Base-by-base conservation (phyloP, 805 yeast species). In the Starmerella davenportii region DNA sequence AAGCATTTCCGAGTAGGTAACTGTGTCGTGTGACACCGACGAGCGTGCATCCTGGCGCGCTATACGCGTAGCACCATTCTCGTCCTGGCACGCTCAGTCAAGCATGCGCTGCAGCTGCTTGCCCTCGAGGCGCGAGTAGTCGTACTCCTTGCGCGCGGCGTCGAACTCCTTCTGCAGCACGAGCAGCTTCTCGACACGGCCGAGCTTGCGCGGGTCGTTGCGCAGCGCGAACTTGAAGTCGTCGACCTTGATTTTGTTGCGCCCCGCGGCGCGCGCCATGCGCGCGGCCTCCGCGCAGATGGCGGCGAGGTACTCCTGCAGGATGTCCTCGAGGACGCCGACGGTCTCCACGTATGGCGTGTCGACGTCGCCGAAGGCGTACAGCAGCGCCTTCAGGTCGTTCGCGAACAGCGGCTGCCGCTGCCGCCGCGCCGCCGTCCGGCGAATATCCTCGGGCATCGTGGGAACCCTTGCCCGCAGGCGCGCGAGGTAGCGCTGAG, bases 341-440 rank as follows among this genome's bases (percentile, higher is more conserved):
- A 74, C 71, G 0, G 80, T 73, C 41, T 76, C 80, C 11, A 69
- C 65, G 33, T 71, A 61, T 1, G 87, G 87, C 34, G 72, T 65
- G n/a, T 69, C 58, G 2, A 69, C 75, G 50, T 78, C 87, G 1
- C 87, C 87, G 53, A 68, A 76, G 0, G 84, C 84, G 46, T 71
- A 78, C 39, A 78, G 55, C 36, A 78, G 54, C 0, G 78, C 65
- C 45, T 70, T 68, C 24, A 75, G 59, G 43, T 71, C 67, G 35
- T 52, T 55, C 20, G 59, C 50, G 45, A 61, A 63, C 21, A 56
- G 49, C 33, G 58, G 51, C 29, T 34, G 40, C n/a, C 49, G 40
- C 37, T 39, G 39, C n/a, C 42, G 37, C 25, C 40, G 30, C 23
- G 48, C 9, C 25, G 25, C 11, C 25, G 25, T 23, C 25, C 25